Evolutionary conservation across 345 rosid genomes (phyloP), one percentile per base, ranked within the genome.

Genomic region (Eucalyptus sp.): DNA sequence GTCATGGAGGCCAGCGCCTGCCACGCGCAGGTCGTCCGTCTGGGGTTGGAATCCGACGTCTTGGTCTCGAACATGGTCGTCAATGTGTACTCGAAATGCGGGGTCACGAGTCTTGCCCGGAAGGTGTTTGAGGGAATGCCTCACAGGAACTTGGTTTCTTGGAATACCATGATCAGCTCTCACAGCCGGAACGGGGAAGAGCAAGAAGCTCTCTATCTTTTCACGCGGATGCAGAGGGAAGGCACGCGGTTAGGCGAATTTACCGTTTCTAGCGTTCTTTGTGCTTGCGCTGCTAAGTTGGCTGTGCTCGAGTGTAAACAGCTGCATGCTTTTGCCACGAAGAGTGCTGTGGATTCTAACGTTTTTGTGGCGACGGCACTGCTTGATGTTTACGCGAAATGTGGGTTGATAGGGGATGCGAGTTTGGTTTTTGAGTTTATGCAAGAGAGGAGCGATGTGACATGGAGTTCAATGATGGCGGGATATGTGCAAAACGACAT

Each of bases 391-490:
- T 98, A 98, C 49, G 94, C 96, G 9, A 97, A 96, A 76, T 93
- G 95, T 88, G 94, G 96, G 41, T 44, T 94, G 91, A 88, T 96
- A 41, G 89, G 86, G 37, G 96, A 95, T 1, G 96, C 98, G 0
- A 87, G 87, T 41, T 52, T 50, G 76, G 94, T 96, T 91, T 97
- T 98, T 27, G 93, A 94, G 89, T 92, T 33, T 80, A 93, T 98
- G 95, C 91, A 86, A 49, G 96, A 95, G 90, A 96, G 88, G 92
- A 95, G 91, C 87, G 96, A 84, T 54, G 98, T 95, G 41, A 94
- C 97, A 29, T 98, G 99, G 98, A 98, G 97, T 93, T 97, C 97
- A 54, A 94, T 97, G 96, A 92, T 94, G 46, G 90, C 98, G 15
- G 97, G 97, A 52, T 96, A 91, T 88, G 98, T 95, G 89, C 95